phyloP scores from a whole-genome alignment of 2,329 filamentous ascomycete species.

The Huntiella decipiens region DNA sequence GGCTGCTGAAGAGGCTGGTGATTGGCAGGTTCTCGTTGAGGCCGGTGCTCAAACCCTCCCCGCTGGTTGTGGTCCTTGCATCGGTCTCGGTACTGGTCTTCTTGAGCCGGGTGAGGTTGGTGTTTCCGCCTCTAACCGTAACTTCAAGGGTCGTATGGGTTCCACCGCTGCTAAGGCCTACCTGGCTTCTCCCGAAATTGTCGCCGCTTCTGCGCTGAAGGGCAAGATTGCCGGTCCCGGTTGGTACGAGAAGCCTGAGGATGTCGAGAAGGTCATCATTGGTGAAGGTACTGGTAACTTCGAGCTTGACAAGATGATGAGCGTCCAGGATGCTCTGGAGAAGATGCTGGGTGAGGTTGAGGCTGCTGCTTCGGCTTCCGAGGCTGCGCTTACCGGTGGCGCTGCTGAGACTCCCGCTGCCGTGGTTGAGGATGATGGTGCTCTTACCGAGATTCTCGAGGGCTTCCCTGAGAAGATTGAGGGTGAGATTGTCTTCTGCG shows the following conservation, averaged over 20 bases:
- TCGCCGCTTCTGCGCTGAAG: slow-evolving; percentile 67
- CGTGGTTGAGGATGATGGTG: slow-evolving; percentile 14
- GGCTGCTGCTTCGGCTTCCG: slow-evolving; percentile 33
- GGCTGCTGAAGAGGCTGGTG: slow-evolving; percentile 57
- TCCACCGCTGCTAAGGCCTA: slow-evolving; percentile 64
- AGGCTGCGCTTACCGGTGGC: slow-evolving; percentile 25
- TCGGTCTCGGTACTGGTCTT: slow-evolving; percentile 60
- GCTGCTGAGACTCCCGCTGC: slow-evolving; percentile 16
- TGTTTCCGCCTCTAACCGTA: slow-evolving; percentile 67
- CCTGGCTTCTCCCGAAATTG: slow-evolving; percentile 73
- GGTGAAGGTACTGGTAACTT: slow-evolving; percentile 52
- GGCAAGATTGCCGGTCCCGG: slow-evolving; percentile 60
- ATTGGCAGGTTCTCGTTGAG: slow-evolving; percentile 68
- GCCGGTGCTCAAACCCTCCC: slow-evolving; percentile 59
- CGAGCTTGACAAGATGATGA: slow-evolving; percentile 45
- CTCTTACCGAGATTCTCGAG: slow-evolving; percentile 52
- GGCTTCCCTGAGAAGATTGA: slow-evolving; percentile 70
- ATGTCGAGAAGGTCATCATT: slow-evolving; percentile 44
- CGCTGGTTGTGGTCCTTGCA: slow-evolving; percentile 66
- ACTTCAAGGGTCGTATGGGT: slow-evolving; percentile 86
- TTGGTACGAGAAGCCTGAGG: slow-evolving; percentile 54
- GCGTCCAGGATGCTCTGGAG: slow-evolving; percentile 50
- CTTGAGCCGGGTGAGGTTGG: slow-evolving; percentile 74
- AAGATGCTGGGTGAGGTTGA: slow-evolving; percentile 54
- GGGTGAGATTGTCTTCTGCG: slow-evolving; percentile 77